Evolutionary conservation across 805 yeast genomes (phyloP), one percentile per base, ranked within the genome.

Genomic region (Wickerhamiella shivajii): DNA sequence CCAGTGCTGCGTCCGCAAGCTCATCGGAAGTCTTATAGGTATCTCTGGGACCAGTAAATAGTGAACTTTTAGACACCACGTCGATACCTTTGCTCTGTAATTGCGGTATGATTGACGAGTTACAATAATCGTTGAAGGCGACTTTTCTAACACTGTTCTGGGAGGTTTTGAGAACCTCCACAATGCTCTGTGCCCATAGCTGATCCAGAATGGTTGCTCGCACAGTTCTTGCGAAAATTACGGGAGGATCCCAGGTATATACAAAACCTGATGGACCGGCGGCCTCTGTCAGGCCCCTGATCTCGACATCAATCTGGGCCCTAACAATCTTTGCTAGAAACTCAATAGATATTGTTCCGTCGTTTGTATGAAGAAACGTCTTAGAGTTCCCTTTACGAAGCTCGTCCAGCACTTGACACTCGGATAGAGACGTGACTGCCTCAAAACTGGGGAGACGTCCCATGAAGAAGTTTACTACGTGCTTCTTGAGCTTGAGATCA

Each of bases 161-260:
- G 11, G 44, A 22, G 2, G 24, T 31, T 8, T 38, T 21, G 7
- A 37, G 29, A 1, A 30, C 40, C n/a, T 31, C 6, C 18, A 31
- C 29, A 9, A 44, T 24, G 1, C 44, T 39, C 11, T 26, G 34
- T 3, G 24, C 30, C 44, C 46, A 43, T 2, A 43, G 17, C 16
- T 29, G 31, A 28, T 44, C 46, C 5, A 44, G 27, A 6, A 37
- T 9, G 8, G 30, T 39, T 8, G 36, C 27, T 15, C 24, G 37
- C 5, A 44, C 15, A 7, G 31, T 18, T 8, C 24, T 31, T 4
- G 49, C 46, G 21, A 44, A 44, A 10, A 43, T 40, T 1, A 39
- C 41, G 4, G 46, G 45, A 5, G 49, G 47, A 19, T 44, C 47
- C 49, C 49, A 44, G 8, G 47, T 44, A 23, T 44, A 44, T 15